Conservation (phyloP, 371 early-diverging fungal species). For the Phascolomyces articulosus region DNA sequence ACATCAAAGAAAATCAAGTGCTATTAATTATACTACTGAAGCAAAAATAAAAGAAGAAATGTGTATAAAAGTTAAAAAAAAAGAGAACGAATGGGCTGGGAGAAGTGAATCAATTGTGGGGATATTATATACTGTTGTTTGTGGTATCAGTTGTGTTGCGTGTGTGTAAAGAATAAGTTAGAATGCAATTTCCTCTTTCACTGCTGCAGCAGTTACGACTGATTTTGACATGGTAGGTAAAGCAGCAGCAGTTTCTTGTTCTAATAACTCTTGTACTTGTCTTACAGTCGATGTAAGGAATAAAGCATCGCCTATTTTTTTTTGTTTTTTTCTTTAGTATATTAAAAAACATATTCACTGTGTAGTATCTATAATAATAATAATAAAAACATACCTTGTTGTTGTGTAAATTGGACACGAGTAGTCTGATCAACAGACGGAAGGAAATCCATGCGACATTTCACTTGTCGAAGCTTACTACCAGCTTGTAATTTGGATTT, state of each 20-base stretch:
- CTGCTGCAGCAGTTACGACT: conserved; percentile 5
- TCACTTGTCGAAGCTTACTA: conserved; percentile 40
- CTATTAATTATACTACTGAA: not conserved
- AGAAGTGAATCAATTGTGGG: not conserved
- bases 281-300: conserved; percentile 17
- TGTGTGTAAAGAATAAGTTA: not conserved
- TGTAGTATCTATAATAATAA: too few species aligned
- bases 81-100: not conserved
- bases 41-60: conserved; percentile 3
- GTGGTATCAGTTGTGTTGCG: too few species aligned
- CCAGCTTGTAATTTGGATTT: conserved; percentile 26
- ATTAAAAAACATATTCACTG: too few species aligned
- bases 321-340: too few species aligned
- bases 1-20: not conserved
- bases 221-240: not conserved
- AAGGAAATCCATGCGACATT: conserved; percentile 47
- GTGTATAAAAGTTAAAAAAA: not conserved
- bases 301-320: conserved; percentile 24
- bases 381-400: too few species aligned
- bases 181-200: not conserved
- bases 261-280: conserved; percentile 14
- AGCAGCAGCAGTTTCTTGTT: conserved; percentile 10
- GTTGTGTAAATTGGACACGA: conserved; percentile 45
- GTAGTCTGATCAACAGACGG: conserved; percentile 27
- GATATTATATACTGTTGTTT: too few species aligned